Evolutionary conservation across 176 grass and related monocot species (phyloP).

Genomic region (Carex scoparia): DNA sequence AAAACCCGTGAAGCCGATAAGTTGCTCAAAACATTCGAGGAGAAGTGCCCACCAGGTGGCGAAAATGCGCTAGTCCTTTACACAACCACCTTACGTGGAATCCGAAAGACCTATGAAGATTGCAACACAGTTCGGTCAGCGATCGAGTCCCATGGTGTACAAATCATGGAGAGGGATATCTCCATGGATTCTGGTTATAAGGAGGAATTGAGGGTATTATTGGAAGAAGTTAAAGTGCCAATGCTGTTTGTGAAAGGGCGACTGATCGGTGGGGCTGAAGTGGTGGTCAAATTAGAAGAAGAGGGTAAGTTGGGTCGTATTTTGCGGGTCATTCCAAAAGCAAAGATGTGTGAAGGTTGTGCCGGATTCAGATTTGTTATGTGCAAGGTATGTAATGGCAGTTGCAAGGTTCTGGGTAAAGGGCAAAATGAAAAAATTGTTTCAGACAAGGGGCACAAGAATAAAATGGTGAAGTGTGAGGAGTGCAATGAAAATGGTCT

Average conservation of each 20-base stretch:
- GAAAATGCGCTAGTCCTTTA: constrained; percentile 64
- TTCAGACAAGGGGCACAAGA: constrained; percentile 30
- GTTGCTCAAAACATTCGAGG: constrained; percentile 46
- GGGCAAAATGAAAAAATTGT: neutral
- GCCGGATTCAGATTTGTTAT: constrained; percentile 82
- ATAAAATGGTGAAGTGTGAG: constrained; percentile 53
- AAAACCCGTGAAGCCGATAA: constrained; percentile 39
- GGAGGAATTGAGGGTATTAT: constrained; percentile 75
- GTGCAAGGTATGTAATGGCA: constrained; percentile 92
- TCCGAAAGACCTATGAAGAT: constrained; percentile 82
- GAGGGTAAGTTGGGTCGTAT: constrained; percentile 66
- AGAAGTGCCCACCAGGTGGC: constrained; percentile 62
- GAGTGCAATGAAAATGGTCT: constrained; percentile 95
- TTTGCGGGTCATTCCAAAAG: constrained; percentile 66
- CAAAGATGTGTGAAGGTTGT: constrained; percentile 74
- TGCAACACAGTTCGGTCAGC: constrained; percentile 74
- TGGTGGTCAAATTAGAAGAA: constrained; percentile 71
- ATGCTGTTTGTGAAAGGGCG: constrained; percentile 65
- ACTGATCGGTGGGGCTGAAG: constrained; percentile 63
- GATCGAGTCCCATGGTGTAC: constrained; percentile 66
- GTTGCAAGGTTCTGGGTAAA: constrained; percentile 82
- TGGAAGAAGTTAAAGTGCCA: constrained; percentile 72
- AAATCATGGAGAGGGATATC: constrained; percentile 88
- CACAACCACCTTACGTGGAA: constrained; percentile 82
- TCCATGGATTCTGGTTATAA: constrained; percentile 98